Percentiles rank a stretch among this genome's conserved stretches.
Evolutionary conservation across 352 stramenopile species (phyloP).

Genomic region (Phytophthora quininea): DNA sequence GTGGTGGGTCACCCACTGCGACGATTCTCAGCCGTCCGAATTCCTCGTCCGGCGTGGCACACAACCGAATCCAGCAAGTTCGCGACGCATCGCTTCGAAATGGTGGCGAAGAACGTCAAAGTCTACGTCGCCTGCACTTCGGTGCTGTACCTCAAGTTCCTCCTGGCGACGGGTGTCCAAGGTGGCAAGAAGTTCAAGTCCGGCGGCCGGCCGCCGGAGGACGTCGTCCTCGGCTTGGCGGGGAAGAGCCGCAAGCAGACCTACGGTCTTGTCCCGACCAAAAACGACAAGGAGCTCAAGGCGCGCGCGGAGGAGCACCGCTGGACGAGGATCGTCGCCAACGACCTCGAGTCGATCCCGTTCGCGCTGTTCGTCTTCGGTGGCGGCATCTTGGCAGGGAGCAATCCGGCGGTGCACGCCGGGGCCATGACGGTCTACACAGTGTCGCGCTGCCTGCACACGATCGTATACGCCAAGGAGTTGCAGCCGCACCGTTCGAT

Average conservation of each 20-base stretch:
- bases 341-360: constrained; percentile 52
- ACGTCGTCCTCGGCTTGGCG: background rate
- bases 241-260: constrained; percentile 22
- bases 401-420: constrained; percentile 28
- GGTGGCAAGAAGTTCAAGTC: constrained; percentile 57
- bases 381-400: constrained; percentile 31
- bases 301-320: constrained; percentile 35
- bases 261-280: constrained; percentile 28
- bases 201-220: constrained; percentile 36
- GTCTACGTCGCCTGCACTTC: constrained; percentile 61
- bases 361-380: constrained; percentile 41
- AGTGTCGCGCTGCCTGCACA: constrained; percentile 40
- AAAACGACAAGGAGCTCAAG: constrained; percentile 26
- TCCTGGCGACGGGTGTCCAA: constrained; percentile 50
- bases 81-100: constrained; percentile 1
- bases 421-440: constrained; percentile 45
- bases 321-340: constrained; percentile 46
- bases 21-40: constrained; percentile 2
- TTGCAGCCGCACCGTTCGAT: constrained; percentile 49
- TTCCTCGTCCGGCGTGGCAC: background rate
- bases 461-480: constrained; percentile 50
- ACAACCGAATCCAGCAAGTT: constrained; percentile 1
- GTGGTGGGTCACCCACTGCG: background rate
- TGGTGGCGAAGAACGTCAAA: constrained; percentile 42
- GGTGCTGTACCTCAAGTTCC: constrained; percentile 78